Percentiles rank a stretch among this genome's conserved stretches.
These are phyloP conservation scores for Soucietia sequanensis DNA, from an alignment of 805 yeast genomes.

Conservation along the genomic window DNA sequence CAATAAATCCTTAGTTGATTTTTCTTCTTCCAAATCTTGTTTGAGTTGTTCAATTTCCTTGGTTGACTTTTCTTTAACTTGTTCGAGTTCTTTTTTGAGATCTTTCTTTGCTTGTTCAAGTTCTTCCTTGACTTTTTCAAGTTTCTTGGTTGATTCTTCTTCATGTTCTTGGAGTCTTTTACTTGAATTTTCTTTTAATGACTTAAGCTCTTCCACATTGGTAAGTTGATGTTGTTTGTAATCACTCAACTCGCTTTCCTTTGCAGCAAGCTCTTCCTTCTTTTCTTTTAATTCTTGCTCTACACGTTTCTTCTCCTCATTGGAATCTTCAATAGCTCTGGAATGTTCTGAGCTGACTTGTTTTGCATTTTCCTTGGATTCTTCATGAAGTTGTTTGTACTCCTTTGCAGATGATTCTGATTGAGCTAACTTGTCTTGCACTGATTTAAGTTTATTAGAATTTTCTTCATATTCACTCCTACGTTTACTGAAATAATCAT, in stretches of 20 bases:
- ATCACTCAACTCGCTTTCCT: not conserved
- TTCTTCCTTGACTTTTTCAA: constrained; percentile 1
- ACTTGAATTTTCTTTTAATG: not conserved
- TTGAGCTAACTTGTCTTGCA: constrained; percentile 1
- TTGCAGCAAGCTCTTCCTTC: constrained; percentile 5
- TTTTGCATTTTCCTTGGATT: no score
- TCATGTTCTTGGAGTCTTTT: not conserved
- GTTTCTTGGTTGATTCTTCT: not conserved
- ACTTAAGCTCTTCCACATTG: not conserved
- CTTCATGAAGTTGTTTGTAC: no score
- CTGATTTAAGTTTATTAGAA: not conserved
- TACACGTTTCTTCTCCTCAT: no score
- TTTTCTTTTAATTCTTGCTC: constrained; percentile 1
- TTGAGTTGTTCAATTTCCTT: not conserved
- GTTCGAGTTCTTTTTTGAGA: not conserved
- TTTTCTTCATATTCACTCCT: not conserved
- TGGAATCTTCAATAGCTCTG: no score
- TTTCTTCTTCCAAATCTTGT: not conserved
- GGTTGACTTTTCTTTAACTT: no score
- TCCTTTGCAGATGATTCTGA: not conserved
- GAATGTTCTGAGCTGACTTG: no score
- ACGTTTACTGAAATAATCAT: not conserved
- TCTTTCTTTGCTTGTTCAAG: not conserved
- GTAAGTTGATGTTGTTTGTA: not conserved
- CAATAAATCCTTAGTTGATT: not conserved